A percentile compares a stretch with the other conserved stretches of the same genome.
phyloP scores from a whole-genome alignment of 306 rosid genomes.

The Begonia peltatifolia region DNA sequence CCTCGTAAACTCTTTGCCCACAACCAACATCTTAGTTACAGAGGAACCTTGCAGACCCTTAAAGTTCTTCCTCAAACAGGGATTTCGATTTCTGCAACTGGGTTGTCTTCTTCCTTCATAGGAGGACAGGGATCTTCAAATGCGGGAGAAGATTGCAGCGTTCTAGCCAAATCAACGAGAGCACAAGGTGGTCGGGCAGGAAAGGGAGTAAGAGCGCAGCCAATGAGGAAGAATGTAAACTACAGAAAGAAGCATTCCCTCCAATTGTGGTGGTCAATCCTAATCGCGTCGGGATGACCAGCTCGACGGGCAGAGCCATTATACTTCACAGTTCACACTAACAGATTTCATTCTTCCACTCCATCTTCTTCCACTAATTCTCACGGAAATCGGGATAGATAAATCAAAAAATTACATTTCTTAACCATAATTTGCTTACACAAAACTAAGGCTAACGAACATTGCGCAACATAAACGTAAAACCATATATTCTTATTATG shows the following conservation, averaged over 20 bases:
- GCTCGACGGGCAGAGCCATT: no score
- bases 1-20: slow-evolving; percentile 10
- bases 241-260: slow-evolving; percentile 92
- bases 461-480: no score
- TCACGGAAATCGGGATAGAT: no score
- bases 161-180: slow-evolving; percentile 31
- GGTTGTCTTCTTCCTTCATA: slow-evolving; percentile 43
- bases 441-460: no score
- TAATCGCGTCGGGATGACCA: slow-evolving; percentile 59
- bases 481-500: no score
- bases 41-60: no score
- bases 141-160: slow-evolving; percentile 48
- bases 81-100: slow-evolving; percentile 46
- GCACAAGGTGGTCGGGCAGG: slow-evolving; percentile 34
- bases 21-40: neutral
- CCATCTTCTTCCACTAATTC: no score
- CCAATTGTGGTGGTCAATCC: slow-evolving; percentile 63
- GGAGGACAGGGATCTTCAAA: slow-evolving; percentile 70
- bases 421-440: no score
- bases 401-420: no score
- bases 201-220: slow-evolving; percentile 41
- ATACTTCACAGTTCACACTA: no score
- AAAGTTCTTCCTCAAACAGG: slow-evolving; percentile 25
- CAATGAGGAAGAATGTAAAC: slow-evolving; percentile 88
- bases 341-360: no score